Conservation (phyloP, 345 rosid genomes). For the Viola odorata region DNA sequence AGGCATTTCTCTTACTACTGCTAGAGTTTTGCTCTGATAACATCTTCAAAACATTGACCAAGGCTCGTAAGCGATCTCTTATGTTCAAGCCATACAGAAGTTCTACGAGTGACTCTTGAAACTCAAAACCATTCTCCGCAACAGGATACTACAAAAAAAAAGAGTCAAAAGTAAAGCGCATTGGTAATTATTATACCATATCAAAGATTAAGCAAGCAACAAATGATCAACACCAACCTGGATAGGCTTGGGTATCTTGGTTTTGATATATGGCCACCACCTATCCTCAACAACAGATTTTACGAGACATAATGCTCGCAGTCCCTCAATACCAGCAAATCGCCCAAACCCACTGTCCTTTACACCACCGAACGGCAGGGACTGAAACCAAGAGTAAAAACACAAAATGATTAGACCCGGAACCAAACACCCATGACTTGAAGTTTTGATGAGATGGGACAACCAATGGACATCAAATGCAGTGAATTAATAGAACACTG, state of each 20-base stretch:
- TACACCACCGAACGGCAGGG: constrained; percentile 94
- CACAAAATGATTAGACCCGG: no score
- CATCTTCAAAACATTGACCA: constrained; percentile 65
- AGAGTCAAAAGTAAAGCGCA: not conserved
- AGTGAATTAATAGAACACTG: no score
- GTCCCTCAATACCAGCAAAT: constrained; percentile 92
- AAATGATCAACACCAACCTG: constrained; percentile 44
- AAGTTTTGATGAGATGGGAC: no score
- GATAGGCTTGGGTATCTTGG: constrained; percentile 85
- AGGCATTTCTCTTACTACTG: constrained; percentile 42
- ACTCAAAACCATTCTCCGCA: constrained; percentile 78
- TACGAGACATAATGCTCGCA: constrained; percentile 91
- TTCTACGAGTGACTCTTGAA: constrained; percentile 81
- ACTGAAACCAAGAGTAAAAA: constrained; percentile 37
- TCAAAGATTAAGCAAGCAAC: not conserved
- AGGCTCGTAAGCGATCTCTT: constrained; percentile 78
- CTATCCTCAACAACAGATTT: constrained; percentile 95
- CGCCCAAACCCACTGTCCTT: constrained; percentile 96
- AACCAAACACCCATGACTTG: no score
- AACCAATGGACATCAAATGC: no score
- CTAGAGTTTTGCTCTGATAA: constrained; percentile 52
- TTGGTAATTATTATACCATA: not conserved
- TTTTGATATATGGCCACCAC: constrained; percentile 91
- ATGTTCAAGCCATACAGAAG: constrained; percentile 80
- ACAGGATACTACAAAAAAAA: constrained; percentile 58